Evolutionary conservation across 176 grass and related monocot species (phyloP).

Genomic region (Phoenix roebelenii): DNA sequence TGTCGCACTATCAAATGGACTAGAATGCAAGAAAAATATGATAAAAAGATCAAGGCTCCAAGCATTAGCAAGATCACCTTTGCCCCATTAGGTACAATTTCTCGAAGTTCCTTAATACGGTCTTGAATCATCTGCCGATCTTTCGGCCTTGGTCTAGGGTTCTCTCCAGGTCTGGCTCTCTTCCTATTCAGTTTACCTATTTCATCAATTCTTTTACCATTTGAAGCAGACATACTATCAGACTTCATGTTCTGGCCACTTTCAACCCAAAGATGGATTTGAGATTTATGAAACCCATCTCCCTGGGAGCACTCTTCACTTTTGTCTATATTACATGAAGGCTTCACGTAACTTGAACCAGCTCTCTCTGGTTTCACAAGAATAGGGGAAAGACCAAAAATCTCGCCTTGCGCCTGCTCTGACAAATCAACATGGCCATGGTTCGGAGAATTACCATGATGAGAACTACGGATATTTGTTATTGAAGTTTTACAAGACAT

Average conservation of each 20-base stretch:
- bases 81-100: slow-evolving; percentile 68
- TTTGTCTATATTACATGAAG: slow-evolving; percentile 32
- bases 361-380: slow-evolving; percentile 37
- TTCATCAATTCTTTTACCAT: slow-evolving; percentile 52
- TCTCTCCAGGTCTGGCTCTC: slow-evolving; percentile 61
- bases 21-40: no score
- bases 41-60: no score
- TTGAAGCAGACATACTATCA: slow-evolving; percentile 56
- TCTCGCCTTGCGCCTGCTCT: slow-evolving; percentile 32
- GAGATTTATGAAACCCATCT: slow-evolving; percentile 52
- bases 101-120: slow-evolving; percentile 68
- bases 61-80: slow-evolving; percentile 41
- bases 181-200: slow-evolving; percentile 51
- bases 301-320: slow-evolving; percentile 38
- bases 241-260: slow-evolving; percentile 42
- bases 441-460: slow-evolving; percentile 16
- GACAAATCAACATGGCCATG: not conserved
- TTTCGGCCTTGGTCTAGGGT: slow-evolving; percentile 56
- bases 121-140: slow-evolving; percentile 76
- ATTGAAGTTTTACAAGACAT: slow-evolving; percentile 54
- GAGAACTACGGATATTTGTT: slow-evolving; percentile 32
- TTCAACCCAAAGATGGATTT: slow-evolving; percentile 62
- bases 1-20: no score
- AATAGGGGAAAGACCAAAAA: slow-evolving; percentile 17
- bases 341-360: slow-evolving; percentile 39